Percentiles rank a stretch among this genome's conserved stretches.
Evolutionary conservation across 164 flowering plant genomes (phyloP).

Genomic region (Vitis rotundifolia): DNA sequence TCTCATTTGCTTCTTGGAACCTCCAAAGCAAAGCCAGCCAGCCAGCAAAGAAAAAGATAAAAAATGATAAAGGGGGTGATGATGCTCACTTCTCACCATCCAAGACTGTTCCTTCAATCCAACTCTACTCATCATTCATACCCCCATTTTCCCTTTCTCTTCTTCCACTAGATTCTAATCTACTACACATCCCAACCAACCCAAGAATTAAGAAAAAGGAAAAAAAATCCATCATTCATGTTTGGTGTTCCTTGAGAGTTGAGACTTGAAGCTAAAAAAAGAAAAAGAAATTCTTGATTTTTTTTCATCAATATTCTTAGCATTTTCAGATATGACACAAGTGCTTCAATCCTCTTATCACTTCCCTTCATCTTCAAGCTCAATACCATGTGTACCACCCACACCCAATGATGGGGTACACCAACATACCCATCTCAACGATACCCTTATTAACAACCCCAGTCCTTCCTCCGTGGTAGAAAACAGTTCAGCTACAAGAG

Average conservation of each 20-base stretch:
- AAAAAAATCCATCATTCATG: too few relatives aligned
- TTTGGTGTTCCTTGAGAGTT: not conserved
- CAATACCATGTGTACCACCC: conserved; percentile 14
- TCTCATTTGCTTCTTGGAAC: conserved; percentile 22
- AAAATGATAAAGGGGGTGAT: conserved; percentile 17
- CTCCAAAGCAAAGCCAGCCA: conserved; percentile 16
- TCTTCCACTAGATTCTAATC: not conserved
- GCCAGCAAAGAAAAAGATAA: not conserved
- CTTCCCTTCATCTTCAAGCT: conserved; percentile 48
- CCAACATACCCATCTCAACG: conserved; percentile 22
- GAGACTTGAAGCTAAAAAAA: not conserved
- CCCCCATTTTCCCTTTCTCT: conserved; percentile 8
- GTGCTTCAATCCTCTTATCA: conserved; percentile 40
- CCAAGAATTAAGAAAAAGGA: not conserved
- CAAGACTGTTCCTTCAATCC: conserved; percentile 54
- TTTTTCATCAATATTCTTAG: not conserved
- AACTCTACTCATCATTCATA: conserved; percentile 33
- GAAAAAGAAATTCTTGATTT: too few relatives aligned
- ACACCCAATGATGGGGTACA: conserved; percentile 18
- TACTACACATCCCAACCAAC: not conserved
- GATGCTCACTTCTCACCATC: conserved; percentile 50
- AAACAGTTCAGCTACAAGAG: not conserved
- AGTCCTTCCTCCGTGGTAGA: not conserved
- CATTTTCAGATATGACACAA: conserved; percentile 25
- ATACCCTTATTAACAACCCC: conserved; percentile 5